Evolutionary conservation across 805 yeast species (phyloP).

Genomic region (Candida boleticola): DNA sequence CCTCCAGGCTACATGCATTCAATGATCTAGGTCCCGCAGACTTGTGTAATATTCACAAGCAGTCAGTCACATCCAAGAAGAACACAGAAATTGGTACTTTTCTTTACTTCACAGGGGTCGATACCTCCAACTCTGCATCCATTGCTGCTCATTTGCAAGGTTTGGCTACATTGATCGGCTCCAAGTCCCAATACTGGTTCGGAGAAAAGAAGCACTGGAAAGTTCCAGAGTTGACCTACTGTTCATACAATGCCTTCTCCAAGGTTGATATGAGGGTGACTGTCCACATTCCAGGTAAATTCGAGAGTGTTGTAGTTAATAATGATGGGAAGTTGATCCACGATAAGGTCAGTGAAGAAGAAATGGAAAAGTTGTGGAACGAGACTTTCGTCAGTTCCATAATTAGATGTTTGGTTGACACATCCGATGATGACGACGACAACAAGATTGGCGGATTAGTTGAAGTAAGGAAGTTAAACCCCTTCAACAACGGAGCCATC

Average conservation of each 20-base stretch:
- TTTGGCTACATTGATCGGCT: slow-evolving; percentile 58
- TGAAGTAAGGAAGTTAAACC: slow-evolving; percentile 81
- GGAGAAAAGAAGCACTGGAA: slow-evolving; percentile 70
- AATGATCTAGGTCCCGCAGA: slow-evolving; percentile 75
- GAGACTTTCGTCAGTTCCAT: slow-evolving; percentile 66
- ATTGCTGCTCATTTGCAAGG: slow-evolving; percentile 74
- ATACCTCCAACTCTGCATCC: slow-evolving; percentile 72
- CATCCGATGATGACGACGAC: slow-evolving; percentile 70
- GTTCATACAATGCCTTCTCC: slow-evolving; percentile 60
- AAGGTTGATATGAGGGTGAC: slow-evolving; percentile 68
- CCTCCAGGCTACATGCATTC: slow-evolving; percentile 55
- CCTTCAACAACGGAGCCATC: slow-evolving; percentile 51
- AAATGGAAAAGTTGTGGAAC: slow-evolving; percentile 50
- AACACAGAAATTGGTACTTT: slow-evolving; percentile 62
- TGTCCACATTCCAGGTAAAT: slow-evolving; percentile 74
- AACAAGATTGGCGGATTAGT: slow-evolving; percentile 59
- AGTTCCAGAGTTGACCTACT: slow-evolving; percentile 69
- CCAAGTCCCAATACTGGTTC: slow-evolving; percentile 72
- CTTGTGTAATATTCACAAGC: slow-evolving; percentile 50
- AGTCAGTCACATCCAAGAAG: slow-evolving; percentile 39
- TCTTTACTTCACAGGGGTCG: slow-evolving; percentile 72
- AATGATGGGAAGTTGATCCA: slow-evolving; percentile 51
- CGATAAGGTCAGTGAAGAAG: slow-evolving; percentile 55
- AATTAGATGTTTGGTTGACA: slow-evolving; percentile 66
- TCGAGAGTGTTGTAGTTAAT: slow-evolving; percentile 52